These are phyloP conservation scores for Penicillium janthinellum DNA, from an alignment of 2,329 filamentous ascomycete genomes.

Conservation along the genomic window DNA sequence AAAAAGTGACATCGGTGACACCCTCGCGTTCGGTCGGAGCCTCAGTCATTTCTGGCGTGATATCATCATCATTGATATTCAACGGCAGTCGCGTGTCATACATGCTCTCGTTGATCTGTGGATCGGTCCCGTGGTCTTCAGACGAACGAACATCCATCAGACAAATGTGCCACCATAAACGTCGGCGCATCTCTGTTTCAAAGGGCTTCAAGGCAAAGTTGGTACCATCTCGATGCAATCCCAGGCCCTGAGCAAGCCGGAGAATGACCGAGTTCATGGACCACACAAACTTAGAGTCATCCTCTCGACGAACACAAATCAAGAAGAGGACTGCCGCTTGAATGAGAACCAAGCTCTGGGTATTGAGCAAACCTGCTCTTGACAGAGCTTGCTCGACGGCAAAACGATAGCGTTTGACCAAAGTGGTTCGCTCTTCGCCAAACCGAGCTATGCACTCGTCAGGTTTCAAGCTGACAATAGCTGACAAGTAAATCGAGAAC, in stretches of 20 bases:
- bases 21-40: slow-evolving; percentile 53
- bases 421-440: slow-evolving; percentile 53
- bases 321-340: slow-evolving; percentile 66
- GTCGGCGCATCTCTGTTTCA: slow-evolving; percentile 56
- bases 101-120: slow-evolving; percentile 45
- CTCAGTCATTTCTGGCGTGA: slow-evolving; percentile 52
- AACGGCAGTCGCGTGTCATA: slow-evolving; percentile 53
- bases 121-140: slow-evolving; percentile 54
- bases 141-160: slow-evolving; percentile 52
- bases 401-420: slow-evolving; percentile 61
- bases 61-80: slow-evolving; percentile 57
- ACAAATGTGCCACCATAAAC: slow-evolving; percentile 55
- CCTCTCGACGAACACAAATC: slow-evolving; percentile 49
- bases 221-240: slow-evolving; percentile 55
- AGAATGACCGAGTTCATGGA: slow-evolving; percentile 46
- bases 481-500: slow-evolving; percentile 64
- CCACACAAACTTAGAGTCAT: slow-evolving; percentile 48
- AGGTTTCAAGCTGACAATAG: slow-evolving; percentile 47
- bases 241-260: slow-evolving; percentile 49
- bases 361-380: slow-evolving; percentile 63
- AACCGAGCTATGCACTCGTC: slow-evolving; percentile 49
- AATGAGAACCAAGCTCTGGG: slow-evolving; percentile 62
- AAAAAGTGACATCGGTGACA: slow-evolving; percentile 57
- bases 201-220: slow-evolving; percentile 51
- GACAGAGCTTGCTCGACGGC: slow-evolving; percentile 65